Conservation (phyloP, 78 protist genomes). For the Cyanophora paradoxa region DNA sequence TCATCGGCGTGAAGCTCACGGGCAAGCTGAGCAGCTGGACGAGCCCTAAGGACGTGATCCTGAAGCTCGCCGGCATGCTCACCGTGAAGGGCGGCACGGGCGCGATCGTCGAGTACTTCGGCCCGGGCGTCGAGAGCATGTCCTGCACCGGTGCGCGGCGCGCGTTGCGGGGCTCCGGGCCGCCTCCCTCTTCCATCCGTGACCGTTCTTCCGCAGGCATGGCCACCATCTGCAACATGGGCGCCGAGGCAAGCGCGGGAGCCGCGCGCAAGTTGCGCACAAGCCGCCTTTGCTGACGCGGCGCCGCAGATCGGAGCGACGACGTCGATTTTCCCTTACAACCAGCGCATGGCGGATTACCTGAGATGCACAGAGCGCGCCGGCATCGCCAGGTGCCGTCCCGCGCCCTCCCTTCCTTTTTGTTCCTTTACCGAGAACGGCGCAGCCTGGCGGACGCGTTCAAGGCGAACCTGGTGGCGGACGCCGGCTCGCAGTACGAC, state of each 20-base stretch:
- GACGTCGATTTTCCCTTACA: constrained; percentile 92
- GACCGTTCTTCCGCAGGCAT: constrained; percentile 13
- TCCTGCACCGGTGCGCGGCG: constrained; percentile 91
- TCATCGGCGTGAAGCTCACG: constrained; percentile 85
- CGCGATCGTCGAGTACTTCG: constrained; percentile 83
- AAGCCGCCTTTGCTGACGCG: too few relatives aligned
- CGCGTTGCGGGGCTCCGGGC: too few relatives aligned
- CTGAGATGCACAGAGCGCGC: constrained; percentile 77
- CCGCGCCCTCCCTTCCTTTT: neutral
- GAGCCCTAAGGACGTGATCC: constrained; percentile 87
- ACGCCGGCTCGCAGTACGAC: constrained; percentile 69
- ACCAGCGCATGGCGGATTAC: constrained; percentile 67
- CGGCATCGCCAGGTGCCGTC: constrained; percentile 65
- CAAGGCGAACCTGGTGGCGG: neutral
- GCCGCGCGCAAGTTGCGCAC: too few relatives aligned
- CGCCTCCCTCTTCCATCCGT: too few relatives aligned
- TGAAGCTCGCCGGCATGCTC: constrained; percentile 78
- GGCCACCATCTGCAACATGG: constrained; percentile 96
- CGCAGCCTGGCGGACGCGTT: too few relatives aligned
- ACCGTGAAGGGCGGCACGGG: constrained; percentile 86
- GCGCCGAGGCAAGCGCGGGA: too few relatives aligned
- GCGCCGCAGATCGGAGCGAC: constrained; percentile 94
- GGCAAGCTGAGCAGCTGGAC: constrained; percentile 17
- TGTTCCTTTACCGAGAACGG: neutral
- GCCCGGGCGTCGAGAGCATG: constrained; percentile 78